Percentiles rank a stretch among this genome's conserved stretches.
Conservation (phyloP, 139 green algal species). For the Dunaliella primolecta region DNA sequence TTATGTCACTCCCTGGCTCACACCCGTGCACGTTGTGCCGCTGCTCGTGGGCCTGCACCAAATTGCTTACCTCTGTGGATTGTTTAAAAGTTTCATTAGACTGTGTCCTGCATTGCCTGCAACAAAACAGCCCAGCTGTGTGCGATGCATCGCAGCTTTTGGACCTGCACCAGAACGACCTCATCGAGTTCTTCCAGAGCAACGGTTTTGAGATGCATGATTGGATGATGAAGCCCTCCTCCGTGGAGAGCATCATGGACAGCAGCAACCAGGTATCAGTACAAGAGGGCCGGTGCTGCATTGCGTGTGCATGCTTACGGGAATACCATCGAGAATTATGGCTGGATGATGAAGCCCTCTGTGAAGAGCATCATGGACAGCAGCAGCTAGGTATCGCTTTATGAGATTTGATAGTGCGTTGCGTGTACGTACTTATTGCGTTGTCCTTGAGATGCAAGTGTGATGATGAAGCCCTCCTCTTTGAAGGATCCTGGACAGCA, state of each 20-base stretch:
- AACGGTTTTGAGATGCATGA: constrained; percentile 3
- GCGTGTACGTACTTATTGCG: too few relatives aligned
- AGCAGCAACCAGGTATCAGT: constrained; percentile 4
- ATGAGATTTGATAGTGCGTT: too few relatives aligned
- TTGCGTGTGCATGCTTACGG: too few relatives aligned
- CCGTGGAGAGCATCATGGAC: not conserved
- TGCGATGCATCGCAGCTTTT: not conserved
- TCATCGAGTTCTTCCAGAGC: constrained; percentile 1
- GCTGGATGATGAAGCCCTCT: not conserved
- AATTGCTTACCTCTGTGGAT: too few relatives aligned
- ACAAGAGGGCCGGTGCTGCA: too few relatives aligned
- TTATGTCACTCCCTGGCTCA: too few relatives aligned
- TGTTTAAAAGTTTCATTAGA: too few relatives aligned
- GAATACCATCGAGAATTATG: not conserved
- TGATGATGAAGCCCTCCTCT: constrained; percentile 1
- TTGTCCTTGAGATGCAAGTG: constrained; percentile 9
- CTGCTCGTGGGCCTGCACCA: too few relatives aligned
- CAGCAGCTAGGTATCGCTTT: not conserved
- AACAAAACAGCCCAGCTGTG: too few relatives aligned
- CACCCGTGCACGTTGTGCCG: too few relatives aligned
- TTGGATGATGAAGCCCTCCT: not conserved
- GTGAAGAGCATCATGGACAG: not conserved
- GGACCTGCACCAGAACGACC: not conserved
- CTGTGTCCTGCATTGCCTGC: too few relatives aligned
- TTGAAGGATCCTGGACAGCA: not conserved